Evolutionary conservation across 108 stramenopile genomes (phyloP), one percentile per base, ranked within the genome.

Genomic region (Mayamaea pseudoterrestris): DNA sequence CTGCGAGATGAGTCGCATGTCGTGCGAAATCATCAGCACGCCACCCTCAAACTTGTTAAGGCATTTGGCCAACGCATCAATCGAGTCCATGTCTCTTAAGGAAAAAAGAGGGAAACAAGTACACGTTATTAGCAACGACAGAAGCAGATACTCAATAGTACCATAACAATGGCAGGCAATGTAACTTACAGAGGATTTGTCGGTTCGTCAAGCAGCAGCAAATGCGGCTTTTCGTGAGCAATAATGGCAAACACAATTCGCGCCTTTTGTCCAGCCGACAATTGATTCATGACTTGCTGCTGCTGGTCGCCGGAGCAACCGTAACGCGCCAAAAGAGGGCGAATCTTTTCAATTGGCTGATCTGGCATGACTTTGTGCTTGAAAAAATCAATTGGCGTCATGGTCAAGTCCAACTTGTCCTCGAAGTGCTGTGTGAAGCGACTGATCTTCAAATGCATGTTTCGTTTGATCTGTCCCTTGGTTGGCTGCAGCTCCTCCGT

Each of bases 361-460:
- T 52, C 37, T 8, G 84, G 90, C 89, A 90, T 85, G 30, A 90
- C 26, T 45, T 79, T 82, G 48, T 89, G 76, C 66, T 87, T 93
- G 68, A 98, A 91, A 71, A 83, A 99, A 41, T 94, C 94, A 24
- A 99, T 61, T 4, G 98, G 97, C 0, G 93, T 90, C 85, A 90
- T 91, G 12, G 65, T 50, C 60, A 97, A 68, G 54, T 98, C 96
- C 12, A 99, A 70, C 63, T 93, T 90, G 45, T 99, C 98, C 30
- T 95, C 95, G 41, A 95, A 96, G 54, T 99, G 98, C 80, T 99
- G 98, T 41, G 96, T 95, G 59, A 97, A 99, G 7, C 86, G 65
- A 27, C 86, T 79, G 41, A 98, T 96, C 50, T 85, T 70, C 39
- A 97, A 60, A 61, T 97, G 95, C 57, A 69, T 72, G 57, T 97